Base-by-base conservation (phyloP, 2,329 filamentous ascomycete genomes). In the Aureobasidium namibiae region DNA sequence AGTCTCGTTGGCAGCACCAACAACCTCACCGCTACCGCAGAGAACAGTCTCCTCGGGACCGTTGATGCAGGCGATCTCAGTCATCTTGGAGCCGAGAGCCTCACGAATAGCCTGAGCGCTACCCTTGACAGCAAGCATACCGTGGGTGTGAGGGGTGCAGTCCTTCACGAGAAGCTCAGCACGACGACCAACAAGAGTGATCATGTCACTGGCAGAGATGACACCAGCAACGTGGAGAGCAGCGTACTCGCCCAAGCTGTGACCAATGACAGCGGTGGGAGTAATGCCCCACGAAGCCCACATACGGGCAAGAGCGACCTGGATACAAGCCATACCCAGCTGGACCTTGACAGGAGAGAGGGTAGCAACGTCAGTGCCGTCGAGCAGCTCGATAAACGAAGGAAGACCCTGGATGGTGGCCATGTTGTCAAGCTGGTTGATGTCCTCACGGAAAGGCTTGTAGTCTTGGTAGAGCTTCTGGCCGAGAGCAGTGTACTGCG, bases 1-100 rank as follows among this genome's bases (percentile, higher is more conserved):
- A 31, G 75, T 67, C 9, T 80, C 71, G 60, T 71, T 77, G 16
- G 84, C 75, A 4, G 75, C 74, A 61, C 82, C 76, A 57, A 88
- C 82, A 61, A 86, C 78, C 39, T 83, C 76, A 52, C 82, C 79
- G 58, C 79, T 80, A 16, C 82, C 82, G 62, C 82, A 83, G n/a
- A 94, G 76, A 1, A 94, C 90, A 10, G 85, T 91, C 68, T 90
- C 88, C 53, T 83, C 78, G 0, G 86, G 84, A 0, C 86, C 84
- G 65, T 95, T 95, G 69, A 90, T 81, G 74, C 90, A 94, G 16
- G 89, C 86, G 61, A 85, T 73, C 65, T 82, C 79, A 34, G 73
- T 73, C 65, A 76, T 76, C 64, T 75, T 75, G 59, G 70, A 68
- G 18, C 83, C 77, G 61, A 80, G 72, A 54, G 78, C 78, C 24